These are phyloP conservation scores for Cetraspora pellucida DNA, from an alignment of 192 early-diverging fungal genomes.

Conservation along the genomic window DNA sequence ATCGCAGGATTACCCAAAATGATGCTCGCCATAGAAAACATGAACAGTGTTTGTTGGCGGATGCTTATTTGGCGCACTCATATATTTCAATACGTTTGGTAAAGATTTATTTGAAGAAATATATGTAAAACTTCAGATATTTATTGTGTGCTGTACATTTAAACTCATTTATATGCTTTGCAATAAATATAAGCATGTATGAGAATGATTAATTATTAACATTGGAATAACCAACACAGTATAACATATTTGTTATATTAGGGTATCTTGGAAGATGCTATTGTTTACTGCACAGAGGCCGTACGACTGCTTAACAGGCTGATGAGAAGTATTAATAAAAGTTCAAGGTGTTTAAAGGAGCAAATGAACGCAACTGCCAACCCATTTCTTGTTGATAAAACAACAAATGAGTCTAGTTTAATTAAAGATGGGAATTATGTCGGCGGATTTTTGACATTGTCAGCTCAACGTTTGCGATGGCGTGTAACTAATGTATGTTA, in stretches of 20 bases:
- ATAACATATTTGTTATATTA: constrained; percentile 14
- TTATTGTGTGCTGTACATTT: neutral
- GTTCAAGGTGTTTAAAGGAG: neutral
- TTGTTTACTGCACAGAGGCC: constrained; percentile 40
- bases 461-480: constrained; percentile 42
- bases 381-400: constrained; percentile 27
- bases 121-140: neutral
- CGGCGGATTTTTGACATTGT: neutral
- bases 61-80: constrained; percentile 50
- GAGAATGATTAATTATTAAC: too few relatives aligned
- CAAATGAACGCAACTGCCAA: constrained; percentile 20
- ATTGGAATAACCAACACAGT: too few relatives aligned
- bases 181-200: too few relatives aligned
- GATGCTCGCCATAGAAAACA: constrained; percentile 1
- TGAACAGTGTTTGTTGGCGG: constrained; percentile 37
- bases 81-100: constrained; percentile 31
- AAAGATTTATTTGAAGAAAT: neutral
- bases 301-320: constrained; percentile 42
- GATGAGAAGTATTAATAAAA: constrained; percentile 37
- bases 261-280: constrained; percentile 48
- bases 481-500: constrained; percentile 37
- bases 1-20: neutral
- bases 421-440: neutral
- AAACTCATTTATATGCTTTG: neutral
- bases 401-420: too few relatives aligned